phyloP scores from a whole-genome alignment of 768 basidiomycete genomes.

The Termitomyces sp. region DNA sequence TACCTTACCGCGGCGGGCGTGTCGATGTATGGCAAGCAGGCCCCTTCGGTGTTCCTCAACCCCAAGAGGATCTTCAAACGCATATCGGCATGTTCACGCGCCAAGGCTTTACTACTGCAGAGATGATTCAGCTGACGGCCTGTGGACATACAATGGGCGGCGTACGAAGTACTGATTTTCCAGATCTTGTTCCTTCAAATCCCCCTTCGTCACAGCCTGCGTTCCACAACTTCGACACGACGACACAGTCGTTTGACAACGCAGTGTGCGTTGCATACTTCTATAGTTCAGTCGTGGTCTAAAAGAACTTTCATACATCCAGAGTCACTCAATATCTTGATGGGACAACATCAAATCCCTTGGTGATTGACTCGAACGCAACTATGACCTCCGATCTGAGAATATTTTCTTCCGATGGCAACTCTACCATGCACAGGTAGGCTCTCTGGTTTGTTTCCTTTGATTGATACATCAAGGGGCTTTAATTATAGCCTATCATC shows the following conservation, averaged over 20 bases:
- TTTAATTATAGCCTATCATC: constrained; percentile 22
- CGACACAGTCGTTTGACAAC: constrained; percentile 34
- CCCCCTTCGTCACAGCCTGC: constrained; percentile 21
- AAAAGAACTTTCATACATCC: background rate
- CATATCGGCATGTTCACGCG: constrained; percentile 35
- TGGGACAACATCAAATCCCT: constrained; percentile 32
- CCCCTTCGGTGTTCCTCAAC: constrained; percentile 36
- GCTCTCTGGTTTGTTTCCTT: constrained; percentile 1
- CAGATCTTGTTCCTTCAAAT: constrained; percentile 33
- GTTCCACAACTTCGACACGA: constrained; percentile 35
- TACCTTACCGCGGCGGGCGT: constrained; percentile 38
- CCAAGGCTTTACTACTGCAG: constrained; percentile 37
- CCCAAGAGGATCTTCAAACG: constrained; percentile 33
- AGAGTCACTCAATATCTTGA: constrained; percentile 37
- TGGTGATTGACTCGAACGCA: constrained; percentile 28
- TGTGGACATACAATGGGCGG: constrained; percentile 50
- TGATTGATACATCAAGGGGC: background rate
- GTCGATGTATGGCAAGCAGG: constrained; percentile 35
- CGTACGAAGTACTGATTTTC: constrained; percentile 41
- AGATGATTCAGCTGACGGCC: constrained; percentile 47
- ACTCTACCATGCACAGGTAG: constrained; percentile 36
- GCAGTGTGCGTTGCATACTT: constrained; percentile 26
- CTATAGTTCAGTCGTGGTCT: background rate
- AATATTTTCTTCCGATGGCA: constrained; percentile 33
- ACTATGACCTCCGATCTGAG: constrained; percentile 35